Percentiles rank a stretch among this genome's conserved stretches.
Evolutionary conservation across 208 protist species (phyloP).

Genomic region (Pavlovales sp.): DNA sequence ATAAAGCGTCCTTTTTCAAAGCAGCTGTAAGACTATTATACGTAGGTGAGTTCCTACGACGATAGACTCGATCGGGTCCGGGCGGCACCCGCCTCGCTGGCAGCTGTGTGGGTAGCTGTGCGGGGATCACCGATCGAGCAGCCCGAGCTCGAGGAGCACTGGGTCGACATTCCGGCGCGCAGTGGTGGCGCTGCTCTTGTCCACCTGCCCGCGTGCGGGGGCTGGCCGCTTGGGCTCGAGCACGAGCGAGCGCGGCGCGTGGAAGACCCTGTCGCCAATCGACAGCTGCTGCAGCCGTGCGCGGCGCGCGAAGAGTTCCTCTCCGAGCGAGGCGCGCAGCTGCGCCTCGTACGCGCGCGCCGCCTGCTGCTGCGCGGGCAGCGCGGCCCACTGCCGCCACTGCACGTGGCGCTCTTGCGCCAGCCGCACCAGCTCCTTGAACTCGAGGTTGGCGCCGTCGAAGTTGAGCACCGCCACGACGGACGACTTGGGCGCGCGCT

Average conservation of each 20-base stretch:
- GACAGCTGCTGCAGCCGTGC: background rate
- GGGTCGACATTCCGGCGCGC: background rate
- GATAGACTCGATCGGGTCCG: no score
- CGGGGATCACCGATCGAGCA: no score
- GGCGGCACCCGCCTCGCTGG: no score
- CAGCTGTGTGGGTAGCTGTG: no score
- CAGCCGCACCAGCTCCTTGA: background rate
- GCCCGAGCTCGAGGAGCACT: background rate
- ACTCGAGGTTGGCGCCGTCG: conserved; percentile 16
- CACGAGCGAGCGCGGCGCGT: background rate
- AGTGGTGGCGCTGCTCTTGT: no score
- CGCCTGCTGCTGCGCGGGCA: no score
- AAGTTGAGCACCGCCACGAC: background rate
- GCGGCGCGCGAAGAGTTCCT: no score
- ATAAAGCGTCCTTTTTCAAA: no score
- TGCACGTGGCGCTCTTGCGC: background rate
- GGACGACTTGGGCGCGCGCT: conserved; percentile 7
- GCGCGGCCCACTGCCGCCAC: background rate
- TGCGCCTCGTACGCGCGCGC: background rate
- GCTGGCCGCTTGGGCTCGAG: background rate
- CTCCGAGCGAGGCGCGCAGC: background rate
- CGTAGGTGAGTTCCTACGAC: no score
- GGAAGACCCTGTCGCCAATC: background rate
- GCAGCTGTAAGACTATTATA: no score
- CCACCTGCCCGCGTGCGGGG: background rate